Conservation (phyloP, 306 rosid species). For the Vigna trinervia region DNA sequence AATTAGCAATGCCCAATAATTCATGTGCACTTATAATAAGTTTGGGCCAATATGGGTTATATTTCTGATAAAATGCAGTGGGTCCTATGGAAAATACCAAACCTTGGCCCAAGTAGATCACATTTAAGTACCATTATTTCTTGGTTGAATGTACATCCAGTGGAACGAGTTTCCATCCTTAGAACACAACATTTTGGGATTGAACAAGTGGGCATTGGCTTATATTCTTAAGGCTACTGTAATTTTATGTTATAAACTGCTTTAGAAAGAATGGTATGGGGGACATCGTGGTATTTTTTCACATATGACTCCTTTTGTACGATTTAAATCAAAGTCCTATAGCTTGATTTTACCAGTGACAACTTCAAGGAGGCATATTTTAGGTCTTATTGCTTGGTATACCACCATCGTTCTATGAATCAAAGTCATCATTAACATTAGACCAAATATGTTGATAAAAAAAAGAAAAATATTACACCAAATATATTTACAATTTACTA, state of each 20-base stretch:
- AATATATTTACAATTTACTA: neutral
- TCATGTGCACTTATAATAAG: neutral
- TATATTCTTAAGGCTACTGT: neutral
- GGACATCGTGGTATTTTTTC: neutral
- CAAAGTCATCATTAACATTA: neutral
- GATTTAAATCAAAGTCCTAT: neutral
- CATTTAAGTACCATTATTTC: neutral
- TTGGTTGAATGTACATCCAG: neutral
- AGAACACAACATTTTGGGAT: neutral
- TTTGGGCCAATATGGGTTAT: neutral
- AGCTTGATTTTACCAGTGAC: neutral
- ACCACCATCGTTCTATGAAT: neutral
- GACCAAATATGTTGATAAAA: neutral
- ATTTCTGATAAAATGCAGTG: neutral
- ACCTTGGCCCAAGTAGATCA: neutral
- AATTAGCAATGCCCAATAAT: neutral
- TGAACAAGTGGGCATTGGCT: neutral
- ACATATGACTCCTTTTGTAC: neutral
- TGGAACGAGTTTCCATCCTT: neutral
- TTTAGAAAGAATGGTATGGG: slow-evolving; percentile 1
- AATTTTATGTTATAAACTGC: neutral
- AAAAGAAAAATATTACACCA: neutral
- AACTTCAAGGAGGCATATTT: neutral
- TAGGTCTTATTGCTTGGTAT: neutral
- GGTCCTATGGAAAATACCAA: neutral